A percentile compares a stretch with the other conserved stretches of the same genome.
Conservation (phyloP, 2,329 filamentous ascomycete genomes). For the Pseudogymnoascus pannorum region DNA sequence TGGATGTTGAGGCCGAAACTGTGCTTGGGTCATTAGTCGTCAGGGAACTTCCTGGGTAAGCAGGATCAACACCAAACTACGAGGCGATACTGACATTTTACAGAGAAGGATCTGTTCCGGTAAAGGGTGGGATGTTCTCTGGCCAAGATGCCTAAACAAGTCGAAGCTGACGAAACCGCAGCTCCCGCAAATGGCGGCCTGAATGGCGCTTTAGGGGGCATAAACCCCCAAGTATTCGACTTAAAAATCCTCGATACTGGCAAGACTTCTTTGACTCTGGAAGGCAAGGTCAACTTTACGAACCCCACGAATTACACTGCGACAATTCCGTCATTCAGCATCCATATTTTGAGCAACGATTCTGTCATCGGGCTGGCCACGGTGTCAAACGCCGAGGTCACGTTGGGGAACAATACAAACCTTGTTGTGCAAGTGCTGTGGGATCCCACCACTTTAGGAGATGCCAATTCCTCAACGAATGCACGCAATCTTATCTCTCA, state of each 20-base stretch:
- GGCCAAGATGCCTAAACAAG: slow-evolving; percentile 19
- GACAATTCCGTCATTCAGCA: slow-evolving; percentile 68
- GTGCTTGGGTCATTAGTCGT: slow-evolving; percentile 74
- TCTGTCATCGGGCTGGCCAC: slow-evolving; percentile 70
- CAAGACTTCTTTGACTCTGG: slow-evolving; percentile 60
- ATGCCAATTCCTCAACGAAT: slow-evolving; percentile 50
- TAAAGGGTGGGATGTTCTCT: slow-evolving; percentile 72
- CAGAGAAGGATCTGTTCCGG: slow-evolving; percentile 67
- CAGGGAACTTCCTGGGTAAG: slow-evolving; percentile 66
- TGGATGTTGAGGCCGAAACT: slow-evolving; percentile 77
- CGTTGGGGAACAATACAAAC: slow-evolving; percentile 64
- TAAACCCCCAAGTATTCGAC: slow-evolving; percentile 59
- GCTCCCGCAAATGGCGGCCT: slow-evolving; percentile 47
- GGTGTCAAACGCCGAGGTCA: slow-evolving; percentile 55
- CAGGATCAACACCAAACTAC: slow-evolving; percentile 10
- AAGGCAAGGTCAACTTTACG: slow-evolving; percentile 70
- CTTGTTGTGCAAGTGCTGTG: slow-evolving; percentile 63
- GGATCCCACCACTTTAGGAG: slow-evolving; percentile 60
- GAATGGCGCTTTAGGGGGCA: slow-evolving; percentile 33
- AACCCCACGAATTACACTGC: slow-evolving; percentile 88
- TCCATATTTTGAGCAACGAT: slow-evolving; percentile 67
- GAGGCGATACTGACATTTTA: not conserved
- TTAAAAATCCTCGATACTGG: slow-evolving; percentile 68
- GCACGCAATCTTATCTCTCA: slow-evolving; percentile 72
- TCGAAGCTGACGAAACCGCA: slow-evolving; percentile 34